Base-by-base conservation (phyloP, 768 basidiomycete species). In the Leccinum longicurvipes region DNA sequence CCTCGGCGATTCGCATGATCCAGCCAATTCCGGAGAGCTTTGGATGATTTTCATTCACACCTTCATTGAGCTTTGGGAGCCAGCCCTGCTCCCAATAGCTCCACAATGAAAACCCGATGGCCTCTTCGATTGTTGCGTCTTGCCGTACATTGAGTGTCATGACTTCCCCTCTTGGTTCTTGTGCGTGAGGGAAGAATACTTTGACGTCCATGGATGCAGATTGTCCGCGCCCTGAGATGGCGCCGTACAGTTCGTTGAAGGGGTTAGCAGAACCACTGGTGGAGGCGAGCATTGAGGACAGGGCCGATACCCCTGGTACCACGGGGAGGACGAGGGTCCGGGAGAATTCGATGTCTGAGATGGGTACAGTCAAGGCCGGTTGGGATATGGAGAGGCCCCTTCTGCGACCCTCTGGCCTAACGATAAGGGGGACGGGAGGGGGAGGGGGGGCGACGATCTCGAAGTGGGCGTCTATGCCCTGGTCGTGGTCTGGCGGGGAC, bases 121-220 rank as follows among this genome's bases (percentile, higher is more conserved):
- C 93, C 70, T 98, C 97, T 67, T 98, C 97, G 4, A 98, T 86
- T 0, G 87, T 89, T 2, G 93, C 89, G 60, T 98, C 96, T 60
- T 85, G 86, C 54, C 92, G 75, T 11, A 98, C 91, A 57, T 79
- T 86, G 6, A 94, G 77, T 34, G 82, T 73, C 80, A 95, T 83
- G 21, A 82, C 74, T 50, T 84, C 82, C 3, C 82, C 80, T 15
- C 66, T 72, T 0, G 88, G 88, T 55, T 82, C 75, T 6, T 67
- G 73, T 15, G 89, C 89, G 58, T 87, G 84, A 0, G 95, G 95
- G 74, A 96, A 98, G 73, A 85, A 97, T 1, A 98, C 79, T 44
- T 81, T 80, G 39, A 96, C 83, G 27, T 77, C 79, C 46, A 84
- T 76, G 1, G 83, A 80, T 4, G 84, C 82, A 6, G 82, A 70